Percentiles rank a stretch among this genome's conserved stretches.
phyloP scores from a whole-genome alignment of 129 eudicot genomes.

The Tagetes erecta region DNA sequence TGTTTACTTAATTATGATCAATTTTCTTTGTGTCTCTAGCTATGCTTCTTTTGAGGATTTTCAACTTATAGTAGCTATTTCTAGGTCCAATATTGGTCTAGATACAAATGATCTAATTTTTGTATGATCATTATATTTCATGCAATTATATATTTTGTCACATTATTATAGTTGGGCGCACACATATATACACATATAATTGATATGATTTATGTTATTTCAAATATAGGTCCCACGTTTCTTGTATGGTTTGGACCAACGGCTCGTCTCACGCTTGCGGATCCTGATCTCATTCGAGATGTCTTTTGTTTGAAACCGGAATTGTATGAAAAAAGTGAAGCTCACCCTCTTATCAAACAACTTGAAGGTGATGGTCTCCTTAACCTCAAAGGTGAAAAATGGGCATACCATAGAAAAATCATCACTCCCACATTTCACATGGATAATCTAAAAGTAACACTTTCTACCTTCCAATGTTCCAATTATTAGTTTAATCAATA shows the following conservation, averaged over 20 bases:
- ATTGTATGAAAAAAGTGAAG: slow-evolving; percentile 75
- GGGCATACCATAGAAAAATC: slow-evolving; percentile 94
- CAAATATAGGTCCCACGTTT: slow-evolving; percentile 65
- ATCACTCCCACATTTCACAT: slow-evolving; percentile 88
- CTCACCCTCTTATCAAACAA: slow-evolving; percentile 69
- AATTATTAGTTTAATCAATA: background rate
- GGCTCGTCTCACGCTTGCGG: slow-evolving; percentile 65
- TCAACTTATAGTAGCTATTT: slow-evolving; percentile 28
- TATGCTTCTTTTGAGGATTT: slow-evolving; percentile 20
- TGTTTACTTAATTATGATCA: background rate
- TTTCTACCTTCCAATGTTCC: background rate
- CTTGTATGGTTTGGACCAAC: slow-evolving; percentile 92
- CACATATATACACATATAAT: background rate
- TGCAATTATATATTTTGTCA: slow-evolving; percentile 1
- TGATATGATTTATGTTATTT: slow-evolving; percentile 7
- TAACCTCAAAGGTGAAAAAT: slow-evolving; percentile 86
- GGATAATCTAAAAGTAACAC: slow-evolving; percentile 80
- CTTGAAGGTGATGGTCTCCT: slow-evolving; percentile 93
- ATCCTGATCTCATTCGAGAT: slow-evolving; percentile 83
- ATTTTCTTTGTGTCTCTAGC: slow-evolving; percentile 3
- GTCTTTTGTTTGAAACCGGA: slow-evolving; percentile 76
- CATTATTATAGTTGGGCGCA: background rate
- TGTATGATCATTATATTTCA: background rate
- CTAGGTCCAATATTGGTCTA: slow-evolving; percentile 13
- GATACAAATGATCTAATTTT: background rate